Conservation (phyloP, 1,284 basidiomycete genomes). For the Malassezia restricta region DNA sequence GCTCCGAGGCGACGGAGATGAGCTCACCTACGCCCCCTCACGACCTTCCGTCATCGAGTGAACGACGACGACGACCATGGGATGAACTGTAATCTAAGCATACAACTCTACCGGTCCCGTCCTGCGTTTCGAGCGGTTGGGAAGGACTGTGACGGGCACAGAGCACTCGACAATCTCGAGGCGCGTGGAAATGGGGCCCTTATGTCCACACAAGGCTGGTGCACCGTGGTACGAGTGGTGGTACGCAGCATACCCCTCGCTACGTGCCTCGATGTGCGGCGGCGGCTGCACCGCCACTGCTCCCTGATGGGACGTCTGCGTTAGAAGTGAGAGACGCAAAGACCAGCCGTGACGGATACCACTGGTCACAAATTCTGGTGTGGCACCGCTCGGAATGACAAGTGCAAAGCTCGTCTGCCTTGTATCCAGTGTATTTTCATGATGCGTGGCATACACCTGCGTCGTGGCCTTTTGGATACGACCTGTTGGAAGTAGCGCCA, state of each 20-base stretch:
- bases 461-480: constrained; percentile 24
- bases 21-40: too few relatives aligned
- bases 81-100: constrained; percentile 16
- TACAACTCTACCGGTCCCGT: constrained; percentile 26
- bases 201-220: constrained; percentile 12
- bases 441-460: constrained; percentile 32
- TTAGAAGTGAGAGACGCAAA: constrained; percentile 33
- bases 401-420: constrained; percentile 27
- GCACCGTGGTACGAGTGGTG: constrained; percentile 25
- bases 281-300: constrained; percentile 16
- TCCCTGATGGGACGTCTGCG: constrained; percentile 15
- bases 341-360: constrained; percentile 37
- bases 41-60: too few relatives aligned
- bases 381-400: constrained; percentile 32
- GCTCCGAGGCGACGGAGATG: too few relatives aligned
- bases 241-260: constrained; percentile 33
- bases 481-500: constrained; percentile 26
- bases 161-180: constrained; percentile 43
- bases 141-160: constrained; percentile 32
- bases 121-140: constrained; percentile 29
- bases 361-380: constrained; percentile 38
- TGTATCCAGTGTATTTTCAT: constrained; percentile 33
- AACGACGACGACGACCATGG: background rate
- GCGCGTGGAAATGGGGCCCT: background rate
- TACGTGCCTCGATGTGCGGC: constrained; percentile 22